A percentile compares a stretch with the other conserved stretches of the same genome.
Evolutionary conservation across 2,329 filamentous ascomycete genomes (phyloP).

Genomic region (Ophiostoma montium): DNA sequence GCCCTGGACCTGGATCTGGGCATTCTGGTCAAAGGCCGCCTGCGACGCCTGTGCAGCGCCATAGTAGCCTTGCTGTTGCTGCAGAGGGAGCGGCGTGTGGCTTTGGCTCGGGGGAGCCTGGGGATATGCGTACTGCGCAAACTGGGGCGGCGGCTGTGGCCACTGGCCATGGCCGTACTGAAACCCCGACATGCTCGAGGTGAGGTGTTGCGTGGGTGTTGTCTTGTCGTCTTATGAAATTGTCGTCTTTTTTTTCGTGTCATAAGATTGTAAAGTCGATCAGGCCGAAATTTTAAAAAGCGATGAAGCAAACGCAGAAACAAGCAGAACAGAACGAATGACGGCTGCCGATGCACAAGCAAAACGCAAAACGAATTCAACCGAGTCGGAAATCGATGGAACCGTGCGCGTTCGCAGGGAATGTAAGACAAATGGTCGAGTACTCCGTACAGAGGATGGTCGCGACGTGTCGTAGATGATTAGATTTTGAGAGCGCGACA

Average conservation of each 20-base stretch:
- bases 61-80: constrained; percentile 15
- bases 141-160: constrained; percentile 7
- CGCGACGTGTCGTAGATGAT: neutral
- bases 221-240: too few species aligned
- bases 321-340: neutral
- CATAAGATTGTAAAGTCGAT: too few species aligned
- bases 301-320: neutral
- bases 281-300: too few species aligned
- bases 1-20: constrained; percentile 26
- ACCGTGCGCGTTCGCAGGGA: neutral
- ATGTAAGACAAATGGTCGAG: too few species aligned
- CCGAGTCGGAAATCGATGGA: neutral
- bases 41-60: constrained; percentile 21
- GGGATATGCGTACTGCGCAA: constrained; percentile 14
- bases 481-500: too few species aligned
- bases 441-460: neutral
- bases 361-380: too few species aligned
- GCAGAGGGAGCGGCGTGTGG: neutral
- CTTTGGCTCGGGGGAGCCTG: neutral
- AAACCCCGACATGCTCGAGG: constrained; percentile 25
- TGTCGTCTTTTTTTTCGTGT: too few species aligned
- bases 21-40: constrained; percentile 25
- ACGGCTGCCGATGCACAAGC: too few species aligned
- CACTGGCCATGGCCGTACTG: constrained; percentile 21
- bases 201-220: neutral